These are phyloP conservation scores for Shiraia sp. DNA, from an alignment of 2,329 filamentous ascomycete species.

Conservation along the genomic window DNA sequence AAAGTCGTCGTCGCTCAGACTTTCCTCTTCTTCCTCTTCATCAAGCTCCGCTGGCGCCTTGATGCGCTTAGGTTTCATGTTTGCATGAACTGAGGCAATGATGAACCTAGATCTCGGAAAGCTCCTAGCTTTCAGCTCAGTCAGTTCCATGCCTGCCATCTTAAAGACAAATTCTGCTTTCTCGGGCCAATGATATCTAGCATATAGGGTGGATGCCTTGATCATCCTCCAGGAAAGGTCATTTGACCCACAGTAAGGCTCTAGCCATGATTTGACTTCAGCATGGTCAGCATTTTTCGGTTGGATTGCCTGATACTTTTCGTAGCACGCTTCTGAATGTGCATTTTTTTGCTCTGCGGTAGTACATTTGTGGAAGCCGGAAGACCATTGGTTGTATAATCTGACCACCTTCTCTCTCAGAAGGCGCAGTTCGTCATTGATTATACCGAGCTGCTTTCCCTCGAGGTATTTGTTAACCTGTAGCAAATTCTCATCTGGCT, in stretches of 20 bases:
- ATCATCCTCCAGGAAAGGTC: constrained; percentile 48
- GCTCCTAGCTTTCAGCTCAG: constrained; percentile 38
- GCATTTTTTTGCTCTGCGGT: constrained; percentile 13
- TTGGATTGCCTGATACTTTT: constrained; percentile 21
- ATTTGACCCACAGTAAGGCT: constrained; percentile 3
- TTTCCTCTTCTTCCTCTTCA: constrained; percentile 15
- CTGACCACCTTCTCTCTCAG: constrained; percentile 1
- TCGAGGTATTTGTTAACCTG: constrained; percentile 10
- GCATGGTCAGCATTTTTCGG: constrained; percentile 15
- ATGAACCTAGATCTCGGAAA: constrained; percentile 16
- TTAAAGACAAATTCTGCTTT: constrained; percentile 39
- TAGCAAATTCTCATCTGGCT: constrained; percentile 23
- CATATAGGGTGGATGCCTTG: constrained; percentile 51
- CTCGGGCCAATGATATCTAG: constrained; percentile 17
- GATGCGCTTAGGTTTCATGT: constrained; percentile 38
- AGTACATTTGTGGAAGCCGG: background rate
- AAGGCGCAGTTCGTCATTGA: constrained; percentile 15
- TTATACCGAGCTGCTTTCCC: background rate
- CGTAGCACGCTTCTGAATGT: constrained; percentile 21
- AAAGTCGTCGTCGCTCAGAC: constrained; percentile 23
- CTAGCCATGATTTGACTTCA: constrained; percentile 14
- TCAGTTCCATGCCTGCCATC: constrained; percentile 48
- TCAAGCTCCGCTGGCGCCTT: constrained; percentile 15
- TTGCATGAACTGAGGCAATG: constrained; percentile 21
- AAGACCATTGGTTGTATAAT: constrained; percentile 13